Evolutionary conservation across 805 yeast species (phyloP), one percentile per base, ranked within the genome.

Genomic region (Starmerella roubikii): DNA sequence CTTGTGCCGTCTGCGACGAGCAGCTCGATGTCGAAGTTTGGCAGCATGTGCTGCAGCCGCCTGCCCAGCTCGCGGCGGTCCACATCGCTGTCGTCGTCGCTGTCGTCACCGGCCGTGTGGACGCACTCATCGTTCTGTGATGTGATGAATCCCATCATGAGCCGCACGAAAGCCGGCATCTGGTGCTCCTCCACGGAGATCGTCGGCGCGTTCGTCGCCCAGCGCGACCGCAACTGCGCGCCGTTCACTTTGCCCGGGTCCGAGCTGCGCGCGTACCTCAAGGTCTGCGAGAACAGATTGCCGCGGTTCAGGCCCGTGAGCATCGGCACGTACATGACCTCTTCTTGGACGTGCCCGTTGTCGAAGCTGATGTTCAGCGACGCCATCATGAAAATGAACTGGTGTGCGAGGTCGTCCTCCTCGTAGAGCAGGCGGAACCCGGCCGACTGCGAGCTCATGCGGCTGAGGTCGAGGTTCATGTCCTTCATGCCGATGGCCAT

Each of bases 371-470:
- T 49, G 10, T 54, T 54, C 23, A 59, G 34, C 3, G 65, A 56
- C 13, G 58, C 53, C 3, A 58, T 45, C 11, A 61, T 48, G 33
- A 59, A 42, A 10, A 60, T 50, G 9, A 60, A 56, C 47, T 63
- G 67, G 42, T 63, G 67, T 3, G 67, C 66, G n/a, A 51, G 40
- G 29, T 59, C 65, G 17, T 43, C 51, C 22, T 42, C 40, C 8
- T 50, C 50, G 42, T 58, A 63, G 28, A 53, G 44, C 43, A 63
- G 51, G 44, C 58, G 53, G 49, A 62, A 64, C 1, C 64, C 65
- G 10, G 66, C 62, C 35, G 58, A 57, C 26, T 50, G 46, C 6
- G 67, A 55, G 41, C 58, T 62, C 45, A 62, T 54, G 4, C 67
- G 51, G 33, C 65, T 50, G 19, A 62, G 33, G 36, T 60, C 65